Conservation (phyloP, 768 basidiomycete species). For the Boletus sp. region DNA sequence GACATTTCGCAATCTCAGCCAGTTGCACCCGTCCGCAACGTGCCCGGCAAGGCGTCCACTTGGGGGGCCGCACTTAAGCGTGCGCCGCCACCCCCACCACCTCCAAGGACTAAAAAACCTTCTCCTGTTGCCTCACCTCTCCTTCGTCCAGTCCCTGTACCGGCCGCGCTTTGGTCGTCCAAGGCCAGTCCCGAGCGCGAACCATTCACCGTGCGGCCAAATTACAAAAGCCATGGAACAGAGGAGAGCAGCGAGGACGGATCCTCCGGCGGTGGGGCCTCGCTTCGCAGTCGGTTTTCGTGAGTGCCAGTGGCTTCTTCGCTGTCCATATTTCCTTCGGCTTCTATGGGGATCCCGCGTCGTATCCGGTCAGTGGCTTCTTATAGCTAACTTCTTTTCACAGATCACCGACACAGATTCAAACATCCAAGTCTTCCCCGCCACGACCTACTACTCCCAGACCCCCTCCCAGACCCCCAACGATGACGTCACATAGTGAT, state of each 20-base stretch:
- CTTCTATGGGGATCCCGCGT: neutral
- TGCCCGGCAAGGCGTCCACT: slow-evolving; percentile 50
- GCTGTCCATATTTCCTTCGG: neutral
- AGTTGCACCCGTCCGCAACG: slow-evolving; percentile 14
- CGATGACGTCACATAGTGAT: slow-evolving; percentile 24
- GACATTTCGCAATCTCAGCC: slow-evolving; percentile 15
- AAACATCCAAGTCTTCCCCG: slow-evolving; percentile 8
- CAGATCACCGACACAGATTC: slow-evolving; percentile 12
- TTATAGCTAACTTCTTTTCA: neutral
- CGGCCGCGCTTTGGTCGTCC: slow-evolving; percentile 27
- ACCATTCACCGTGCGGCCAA: neutral
- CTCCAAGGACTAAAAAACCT: slow-evolving; percentile 35
- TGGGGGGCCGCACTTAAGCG: slow-evolving; percentile 48
- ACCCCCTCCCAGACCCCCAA: slow-evolving; percentile 12
- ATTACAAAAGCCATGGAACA: neutral
- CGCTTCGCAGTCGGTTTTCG: slow-evolving; percentile 47
- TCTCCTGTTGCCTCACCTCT: slow-evolving; percentile 48
- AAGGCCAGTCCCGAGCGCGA: slow-evolving; percentile 21
- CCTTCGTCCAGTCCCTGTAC: slow-evolving; percentile 49
- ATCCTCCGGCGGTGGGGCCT: slow-evolving; percentile 33
- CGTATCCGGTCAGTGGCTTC: neutral
- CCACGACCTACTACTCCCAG: slow-evolving; percentile 19
- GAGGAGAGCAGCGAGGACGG: slow-evolving; percentile 19
- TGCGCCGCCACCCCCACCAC: slow-evolving; percentile 61
- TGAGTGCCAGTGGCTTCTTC: slow-evolving; percentile 42